Evolutionary conservation across 352 stramenopile species (phyloP), one percentile per base, ranked within the genome.

Genomic region (Discostella stelligera): DNA sequence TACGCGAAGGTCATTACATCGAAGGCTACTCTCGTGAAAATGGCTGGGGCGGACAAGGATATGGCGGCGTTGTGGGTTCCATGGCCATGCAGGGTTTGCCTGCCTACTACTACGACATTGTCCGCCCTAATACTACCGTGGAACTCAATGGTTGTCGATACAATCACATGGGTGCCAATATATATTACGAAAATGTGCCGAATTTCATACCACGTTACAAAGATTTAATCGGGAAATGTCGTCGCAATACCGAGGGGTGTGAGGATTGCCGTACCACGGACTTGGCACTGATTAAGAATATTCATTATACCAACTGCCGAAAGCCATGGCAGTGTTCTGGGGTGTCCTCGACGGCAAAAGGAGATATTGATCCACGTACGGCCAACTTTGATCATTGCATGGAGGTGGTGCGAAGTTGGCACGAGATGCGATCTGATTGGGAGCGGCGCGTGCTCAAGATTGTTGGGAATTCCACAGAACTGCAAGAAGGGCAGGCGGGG

Each of bases 41-140:
- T 44, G 89, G 88, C 44, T 94, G 89, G 89, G 83, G 68, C 37
- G 82, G 78, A 13, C 68, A 82, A 39, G 69, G 84, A 30, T 91
- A 91, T 60, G 89, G 89, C 52, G 84, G 84, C 13, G 86, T 80
- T 65, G 87, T 82, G n/a, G 89, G 89, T 49, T 85, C 87, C 16
- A 93, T 92, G 87, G 90, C 89, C 2, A 89, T 91, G 59, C 89
- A 94, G 65, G 89, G 89, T 10, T 66, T 91, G 25, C 59, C 92
- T 0, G 84, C 89, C 0, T 94, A 93, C 64, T 94, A 89, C 66
- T 94, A 93, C 74, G 83, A 91, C 55, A 54, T 81, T 25, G 46
- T 90, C 14, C 71, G 62, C 32, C 76, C 74, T 10, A 80, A 86
- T 70, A 82, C 76, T 4, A 66, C 85, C 16, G 54, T 89, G 0